Base-by-base conservation (phyloP, 1,139 yeast species). In the Zygoascus hellenicus region DNA sequence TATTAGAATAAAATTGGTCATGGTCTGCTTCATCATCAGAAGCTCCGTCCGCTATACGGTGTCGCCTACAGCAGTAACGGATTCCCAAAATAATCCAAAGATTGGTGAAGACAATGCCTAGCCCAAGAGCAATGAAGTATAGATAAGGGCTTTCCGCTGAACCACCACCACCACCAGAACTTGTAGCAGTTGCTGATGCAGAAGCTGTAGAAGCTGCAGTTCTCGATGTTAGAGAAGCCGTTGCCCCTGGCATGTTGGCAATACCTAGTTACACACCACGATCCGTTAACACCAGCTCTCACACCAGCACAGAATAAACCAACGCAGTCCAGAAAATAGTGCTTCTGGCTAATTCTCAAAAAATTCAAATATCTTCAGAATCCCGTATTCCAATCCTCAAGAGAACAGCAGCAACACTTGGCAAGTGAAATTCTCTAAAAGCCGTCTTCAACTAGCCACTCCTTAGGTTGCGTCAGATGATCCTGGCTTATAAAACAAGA, bases 91-190 rank as follows among this genome's bases (percentile, higher is more conserved):
- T 54, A 38, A 67, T 58, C 71, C 65, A 67, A 13, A 68, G 53
- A 49, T 65, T 64, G 33, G 65, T 60, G 44, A 68, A 67, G 9
- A 67, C 64, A 10, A 68, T 60, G 6, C 72, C 72, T 42, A 68
- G 55, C 0, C 70, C 72, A 5, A 68, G 58, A 9, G 70, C 71
- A 26, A 68, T 65, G 47, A 68, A 68, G 53, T 67, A 67, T 19
- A 67, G 52, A 34, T 63, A 61, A 31, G 65, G 64, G 3, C 63
- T 58, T 37, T 52, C 56, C 19, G 51, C 42, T 30, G 48, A 19
- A 14, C 48, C 48, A 6, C 44, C 38, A 28, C 33, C 31, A 9
- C 35, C 39, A 19, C 26, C 32, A 10, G 19, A 14, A 5, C 14
- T 6, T 11, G 35, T 31, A 9, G n/a, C 26, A 9, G 28, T 29